Evolutionary conservation across 208 protist genomes (phyloP).

Genomic region (Crithidia bombi): DNA sequence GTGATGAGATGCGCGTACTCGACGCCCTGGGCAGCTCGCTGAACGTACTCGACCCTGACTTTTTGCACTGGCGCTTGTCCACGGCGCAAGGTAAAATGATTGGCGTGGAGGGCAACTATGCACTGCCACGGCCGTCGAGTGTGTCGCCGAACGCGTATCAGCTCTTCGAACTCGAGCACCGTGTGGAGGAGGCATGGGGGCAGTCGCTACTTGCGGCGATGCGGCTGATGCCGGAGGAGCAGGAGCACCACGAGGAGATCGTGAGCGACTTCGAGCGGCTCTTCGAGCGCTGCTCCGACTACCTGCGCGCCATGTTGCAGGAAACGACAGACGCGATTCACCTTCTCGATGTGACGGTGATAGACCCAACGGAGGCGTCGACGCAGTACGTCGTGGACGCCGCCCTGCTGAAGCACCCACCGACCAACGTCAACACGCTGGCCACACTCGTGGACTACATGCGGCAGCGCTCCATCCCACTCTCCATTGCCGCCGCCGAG

Average conservation of each 20-base stretch:
- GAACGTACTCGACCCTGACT: conserved; percentile 53
- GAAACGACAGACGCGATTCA: conserved; percentile 44
- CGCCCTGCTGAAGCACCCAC: conserved; percentile 63
- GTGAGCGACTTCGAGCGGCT: conserved; percentile 68
- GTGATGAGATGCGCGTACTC: conserved; percentile 39
- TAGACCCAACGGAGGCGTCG: conserved; percentile 33
- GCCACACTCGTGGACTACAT: conserved; percentile 55
- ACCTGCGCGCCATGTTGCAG: conserved; percentile 53
- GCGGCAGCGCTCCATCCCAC: conserved; percentile 36
- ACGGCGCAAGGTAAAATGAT: conserved; percentile 24
- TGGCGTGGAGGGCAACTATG: conserved; percentile 35
- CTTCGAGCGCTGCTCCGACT: conserved; percentile 67
- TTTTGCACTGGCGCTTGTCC: conserved; percentile 40
- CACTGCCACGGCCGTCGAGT: conserved; percentile 18
- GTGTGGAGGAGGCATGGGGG: conserved; percentile 67
- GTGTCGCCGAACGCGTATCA: conserved; percentile 28
- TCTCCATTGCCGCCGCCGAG: conserved; percentile 50
- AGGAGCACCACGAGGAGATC: conserved; percentile 72
- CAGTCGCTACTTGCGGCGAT: conserved; percentile 59
- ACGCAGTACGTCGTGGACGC: conserved; percentile 51
- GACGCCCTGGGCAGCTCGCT: conserved; percentile 31
- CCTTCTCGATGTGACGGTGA: conserved; percentile 34
- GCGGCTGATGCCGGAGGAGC: conserved; percentile 54
- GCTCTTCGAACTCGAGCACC: conserved; percentile 35
- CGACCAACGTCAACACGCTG: conserved; percentile 38